Base-by-base conservation (phyloP, 208 protist species). In the Lotmaria passim region DNA sequence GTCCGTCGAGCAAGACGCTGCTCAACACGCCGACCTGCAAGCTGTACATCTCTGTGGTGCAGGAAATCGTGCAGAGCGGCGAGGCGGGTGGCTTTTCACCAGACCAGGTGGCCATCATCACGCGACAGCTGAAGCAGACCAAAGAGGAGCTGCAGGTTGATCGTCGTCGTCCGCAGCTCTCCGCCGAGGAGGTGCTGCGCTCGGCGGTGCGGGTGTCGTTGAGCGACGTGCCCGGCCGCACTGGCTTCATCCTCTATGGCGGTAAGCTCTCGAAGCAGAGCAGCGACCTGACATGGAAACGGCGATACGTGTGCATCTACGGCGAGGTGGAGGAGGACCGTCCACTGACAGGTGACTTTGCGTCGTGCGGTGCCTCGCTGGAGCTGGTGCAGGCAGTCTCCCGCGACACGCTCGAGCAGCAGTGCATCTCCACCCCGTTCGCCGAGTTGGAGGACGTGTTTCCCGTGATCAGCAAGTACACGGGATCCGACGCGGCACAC, bases 61-160 rank as follows among this genome's bases (percentile, higher is more conserved):
- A 89, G 30, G 86, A 91, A 69, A 91, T 91, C 73, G 86, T 91
- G 58, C 82, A 91, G 68, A 79, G 79, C 52, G 82, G 86, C 41
- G 44, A 82, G 23, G 47, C 71, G 21, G 51, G 60, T 46, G 57
- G 65, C 17, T 91, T 91, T 48, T 65, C 83, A 5, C 71, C 48
- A 0, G 50, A 62, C 14, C 77, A 89, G 26, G 77, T 80, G 31
- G 28, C 74, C 34, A 76, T 63, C 31, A 82, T 91, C 33, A 74
- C 77, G 2, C 55, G 65, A 11, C 79, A 91, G 59, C 80, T 91
- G 43, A 79, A 81, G 67, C 58, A 70, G 31, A 89, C 83, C 31
- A 91, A 91, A 71, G 67, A 85, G 23, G 41, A 79, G 28, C 78
- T 91, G 31, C 59, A 76, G 57, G 63, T 69, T 43, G 80, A 91